Percentiles rank a stretch among this genome's conserved stretches.
Evolutionary conservation across 23 red algal species (phyloP).

Genomic region (Gracilaria caudata): DNA sequence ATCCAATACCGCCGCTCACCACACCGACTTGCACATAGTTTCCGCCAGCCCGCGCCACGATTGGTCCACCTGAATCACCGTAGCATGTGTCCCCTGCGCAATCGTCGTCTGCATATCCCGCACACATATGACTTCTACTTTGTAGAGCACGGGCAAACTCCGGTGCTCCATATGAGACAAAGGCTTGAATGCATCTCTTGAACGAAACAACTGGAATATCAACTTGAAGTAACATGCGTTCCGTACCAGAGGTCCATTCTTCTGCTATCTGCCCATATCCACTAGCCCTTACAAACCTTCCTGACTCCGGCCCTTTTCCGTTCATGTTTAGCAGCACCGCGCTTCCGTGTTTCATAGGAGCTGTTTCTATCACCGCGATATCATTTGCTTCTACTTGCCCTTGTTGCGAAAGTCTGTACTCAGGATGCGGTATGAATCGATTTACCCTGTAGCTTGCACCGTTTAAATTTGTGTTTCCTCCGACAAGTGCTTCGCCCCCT

Average conservation of each 20-base stretch:
- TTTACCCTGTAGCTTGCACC: neutral
- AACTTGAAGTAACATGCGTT: constrained; percentile 40
- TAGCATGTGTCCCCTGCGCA: constrained; percentile 62
- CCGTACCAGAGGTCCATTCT: constrained; percentile 1
- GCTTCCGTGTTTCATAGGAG: neutral
- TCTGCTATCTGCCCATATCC: constrained; percentile 34
- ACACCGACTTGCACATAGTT: constrained; percentile 41
- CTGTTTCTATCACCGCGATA: constrained; percentile 33
- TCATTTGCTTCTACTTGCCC: constrained; percentile 35
- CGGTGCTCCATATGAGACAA: constrained; percentile 25
- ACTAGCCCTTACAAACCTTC: constrained; percentile 25
- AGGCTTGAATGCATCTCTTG: constrained; percentile 34
- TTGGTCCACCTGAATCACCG: constrained; percentile 56
- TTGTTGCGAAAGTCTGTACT: constrained; percentile 2
- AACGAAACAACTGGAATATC: constrained; percentile 38
- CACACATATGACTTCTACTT: constrained; percentile 58
- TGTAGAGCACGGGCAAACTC: constrained; percentile 36
- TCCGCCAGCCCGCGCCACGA: neutral
- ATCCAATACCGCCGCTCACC: constrained; percentile 55
- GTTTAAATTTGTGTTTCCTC: constrained; percentile 21
- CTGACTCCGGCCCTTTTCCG: constrained; percentile 5
- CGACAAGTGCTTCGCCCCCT: constrained; percentile 20
- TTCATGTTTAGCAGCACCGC: constrained; percentile 31
- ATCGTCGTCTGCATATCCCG: constrained; percentile 51
- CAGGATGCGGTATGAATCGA: constrained; percentile 27